A percentile compares a stretch with the other conserved stretches of the same genome.
phyloP scores from a whole-genome alignment of 2,329 filamentous ascomycete species.

The Magnaporthiopsis rhizophila region DNA sequence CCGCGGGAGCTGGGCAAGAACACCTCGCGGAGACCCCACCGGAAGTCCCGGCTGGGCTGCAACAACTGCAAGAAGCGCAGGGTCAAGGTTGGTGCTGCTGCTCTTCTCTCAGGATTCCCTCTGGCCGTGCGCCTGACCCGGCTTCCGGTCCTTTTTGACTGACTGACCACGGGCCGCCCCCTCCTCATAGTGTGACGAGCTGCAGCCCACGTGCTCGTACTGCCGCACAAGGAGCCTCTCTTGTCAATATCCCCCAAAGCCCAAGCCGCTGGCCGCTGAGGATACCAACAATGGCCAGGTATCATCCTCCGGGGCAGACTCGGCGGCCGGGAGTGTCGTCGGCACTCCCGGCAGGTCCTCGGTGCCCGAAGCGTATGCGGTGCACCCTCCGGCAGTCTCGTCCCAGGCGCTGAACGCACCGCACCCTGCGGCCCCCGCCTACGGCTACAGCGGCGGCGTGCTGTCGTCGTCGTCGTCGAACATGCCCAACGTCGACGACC shows the following conservation, averaged over 20 bases:
- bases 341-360: not conserved
- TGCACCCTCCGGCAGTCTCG: not conserved
- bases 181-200: constrained; percentile 4
- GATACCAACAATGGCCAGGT: not conserved
- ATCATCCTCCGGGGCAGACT: not conserved
- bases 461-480: not conserved
- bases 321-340: not conserved
- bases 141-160: not conserved
- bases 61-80: constrained; percentile 16
- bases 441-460: constrained; percentile 1
- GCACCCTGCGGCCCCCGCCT: not conserved
- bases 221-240: constrained; percentile 2
- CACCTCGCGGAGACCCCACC: constrained; percentile 13
- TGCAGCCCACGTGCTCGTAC: constrained; percentile 4
- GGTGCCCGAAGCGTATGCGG: not conserved
- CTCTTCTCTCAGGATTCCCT: too few species aligned
- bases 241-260: constrained; percentile 2
- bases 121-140: too few species aligned
- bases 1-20: constrained; percentile 5
- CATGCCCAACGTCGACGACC: constrained; percentile 3
- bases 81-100: constrained; percentile 16
- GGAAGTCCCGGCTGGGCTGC: constrained; percentile 16
- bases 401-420: not conserved
- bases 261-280: constrained; percentile 2
- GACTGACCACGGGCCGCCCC: too few species aligned